These are phyloP conservation scores for Xylariaceae sp. DNA, from an alignment of 2,329 filamentous ascomycete genomes.

Conservation along the genomic window DNA sequence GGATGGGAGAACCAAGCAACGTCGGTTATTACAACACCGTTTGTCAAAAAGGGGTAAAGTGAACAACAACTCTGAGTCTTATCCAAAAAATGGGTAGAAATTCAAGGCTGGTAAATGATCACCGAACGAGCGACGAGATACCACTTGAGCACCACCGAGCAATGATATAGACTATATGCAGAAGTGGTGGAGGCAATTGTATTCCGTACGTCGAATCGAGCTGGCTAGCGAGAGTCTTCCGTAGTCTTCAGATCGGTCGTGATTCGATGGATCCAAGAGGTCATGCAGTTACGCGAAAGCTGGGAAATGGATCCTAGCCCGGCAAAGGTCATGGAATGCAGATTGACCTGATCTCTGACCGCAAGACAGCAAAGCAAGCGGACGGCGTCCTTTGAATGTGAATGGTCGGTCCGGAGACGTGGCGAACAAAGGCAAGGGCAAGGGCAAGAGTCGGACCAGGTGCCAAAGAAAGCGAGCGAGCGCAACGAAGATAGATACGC, in stretches of 20 bases:
- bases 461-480: constrained; percentile 32
- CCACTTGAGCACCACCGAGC: constrained; percentile 13
- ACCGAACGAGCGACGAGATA: constrained; percentile 25
- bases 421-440: constrained; percentile 31
- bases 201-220: constrained; percentile 18
- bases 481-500: constrained; percentile 25
- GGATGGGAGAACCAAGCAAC: constrained; percentile 25
- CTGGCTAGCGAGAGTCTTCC: constrained; percentile 13
- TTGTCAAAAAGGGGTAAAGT: constrained; percentile 23
- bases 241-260: constrained; percentile 21
- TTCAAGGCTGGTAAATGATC: constrained; percentile 26
- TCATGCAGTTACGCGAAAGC: constrained; percentile 17
- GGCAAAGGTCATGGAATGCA: constrained; percentile 19
- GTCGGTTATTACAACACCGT: constrained; percentile 31
- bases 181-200: constrained; percentile 14
- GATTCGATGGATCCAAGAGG: constrained; percentile 16
- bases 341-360: not conserved
- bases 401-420: constrained; percentile 23
- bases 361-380: constrained; percentile 7
- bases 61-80: constrained; percentile 25
- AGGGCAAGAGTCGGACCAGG: constrained; percentile 4
- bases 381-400: constrained; percentile 24
- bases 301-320: constrained; percentile 22
- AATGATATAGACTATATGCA: constrained; percentile 29
- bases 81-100: constrained; percentile 27